Percentiles rank a stretch among this genome's conserved stretches.
Conservation (phyloP, 768 basidiomycete genomes). For the Russula foetens region DNA sequence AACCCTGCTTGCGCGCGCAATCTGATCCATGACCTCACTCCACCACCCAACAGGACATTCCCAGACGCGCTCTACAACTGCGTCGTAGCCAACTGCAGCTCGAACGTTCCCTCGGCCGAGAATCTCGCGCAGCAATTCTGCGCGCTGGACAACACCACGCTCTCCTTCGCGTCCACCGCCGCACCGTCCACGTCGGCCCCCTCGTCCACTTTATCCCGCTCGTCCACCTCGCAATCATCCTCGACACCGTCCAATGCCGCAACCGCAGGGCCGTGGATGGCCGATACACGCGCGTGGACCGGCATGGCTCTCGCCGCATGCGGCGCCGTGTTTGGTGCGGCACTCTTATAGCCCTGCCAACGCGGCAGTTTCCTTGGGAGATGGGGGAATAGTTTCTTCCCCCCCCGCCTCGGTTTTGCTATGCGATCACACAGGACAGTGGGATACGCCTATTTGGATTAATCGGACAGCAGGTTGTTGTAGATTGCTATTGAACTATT, state of each 20-base stretch:
- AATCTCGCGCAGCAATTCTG: conserved; percentile 42
- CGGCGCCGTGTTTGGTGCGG: conserved; percentile 6
- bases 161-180: conserved; percentile 32
- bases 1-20: neutral
- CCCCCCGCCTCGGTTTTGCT: neutral
- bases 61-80: conserved; percentile 32
- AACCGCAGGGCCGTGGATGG: neutral
- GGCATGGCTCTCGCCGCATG: neutral
- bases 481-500: neutral
- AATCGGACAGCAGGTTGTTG: neutral
- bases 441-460: neutral
- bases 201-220: neutral
- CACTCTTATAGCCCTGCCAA: neutral
- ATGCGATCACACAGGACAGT: neutral
- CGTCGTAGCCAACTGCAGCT: conserved; percentile 30
- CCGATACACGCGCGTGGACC: neutral
- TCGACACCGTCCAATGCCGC: neutral
- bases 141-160: conserved; percentile 30
- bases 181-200: conserved; percentile 13
- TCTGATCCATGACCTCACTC: no score
- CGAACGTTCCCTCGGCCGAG: conserved; percentile 34
- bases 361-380: neutral
- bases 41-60: conserved; percentile 26
- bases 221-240: neutral
- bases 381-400: neutral